phyloP scores from a whole-genome alignment of 2,329 filamentous ascomycete genomes.

The Pezicula rhizophila region DNA sequence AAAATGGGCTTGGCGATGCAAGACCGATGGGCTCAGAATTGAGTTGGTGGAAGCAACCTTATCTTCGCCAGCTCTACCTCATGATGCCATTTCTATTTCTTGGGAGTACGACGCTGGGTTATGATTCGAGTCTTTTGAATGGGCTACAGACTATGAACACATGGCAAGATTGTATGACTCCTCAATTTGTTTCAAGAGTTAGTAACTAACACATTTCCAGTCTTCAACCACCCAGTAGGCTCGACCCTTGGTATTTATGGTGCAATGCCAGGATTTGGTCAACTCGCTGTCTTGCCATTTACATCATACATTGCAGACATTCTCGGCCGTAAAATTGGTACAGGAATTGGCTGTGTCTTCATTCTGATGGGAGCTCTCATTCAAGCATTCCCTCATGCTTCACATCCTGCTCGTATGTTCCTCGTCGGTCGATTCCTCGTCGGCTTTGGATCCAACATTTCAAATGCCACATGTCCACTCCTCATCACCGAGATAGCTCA shows the following conservation, averaged over 20 bases:
- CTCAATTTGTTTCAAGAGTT: background rate
- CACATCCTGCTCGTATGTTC: constrained; percentile 27
- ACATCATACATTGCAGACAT: constrained; percentile 38
- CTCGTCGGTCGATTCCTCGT: constrained; percentile 28
- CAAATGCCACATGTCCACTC: constrained; percentile 29
- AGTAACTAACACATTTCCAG: background rate
- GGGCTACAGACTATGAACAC: constrained; percentile 36
- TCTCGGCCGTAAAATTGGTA: constrained; percentile 36
- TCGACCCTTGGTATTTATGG: constrained; percentile 33
- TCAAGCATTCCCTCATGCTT: constrained; percentile 29
- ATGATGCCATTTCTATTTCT: constrained; percentile 29
- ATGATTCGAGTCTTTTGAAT: constrained; percentile 37
- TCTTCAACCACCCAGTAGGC: constrained; percentile 21
- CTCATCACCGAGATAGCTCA: constrained; percentile 31
- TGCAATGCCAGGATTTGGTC: constrained; percentile 38
- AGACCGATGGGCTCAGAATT: constrained; percentile 8
- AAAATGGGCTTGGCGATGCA: background rate
- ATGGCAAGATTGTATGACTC: constrained; percentile 32
- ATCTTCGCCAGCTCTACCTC: constrained; percentile 28
- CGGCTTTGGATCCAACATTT: constrained; percentile 34
- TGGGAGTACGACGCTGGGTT: constrained; percentile 31
- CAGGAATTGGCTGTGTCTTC: constrained; percentile 34
- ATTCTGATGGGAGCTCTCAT: constrained; percentile 35
- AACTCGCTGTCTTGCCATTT: constrained; percentile 35
- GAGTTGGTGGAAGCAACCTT: constrained; percentile 26